Evolutionary conservation across 2,329 filamentous ascomycete species (phyloP), one percentile per base, ranked within the genome.

Genomic region (Emergomyces orientalis): DNA sequence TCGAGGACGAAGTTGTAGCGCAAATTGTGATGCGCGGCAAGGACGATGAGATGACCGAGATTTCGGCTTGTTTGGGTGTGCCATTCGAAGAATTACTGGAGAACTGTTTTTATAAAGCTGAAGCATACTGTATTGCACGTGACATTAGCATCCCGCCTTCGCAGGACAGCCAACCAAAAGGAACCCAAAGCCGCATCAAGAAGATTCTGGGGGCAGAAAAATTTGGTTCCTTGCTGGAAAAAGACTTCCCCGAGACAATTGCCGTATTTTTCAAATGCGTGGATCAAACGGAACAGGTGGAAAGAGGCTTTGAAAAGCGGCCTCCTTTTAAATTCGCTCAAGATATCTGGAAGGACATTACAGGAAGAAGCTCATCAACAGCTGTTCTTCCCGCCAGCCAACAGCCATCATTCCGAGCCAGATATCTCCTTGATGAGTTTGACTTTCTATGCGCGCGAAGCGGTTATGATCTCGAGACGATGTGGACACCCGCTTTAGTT

Each of bases 351-450:
- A 77, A 79, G 19, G 81, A 84, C 34, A 96, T 99, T 71, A 87
- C 86, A 66, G 75, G 73, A 2, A 86, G 87, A 66, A 85, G 88
- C 37, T 80, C 86, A 66, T 91, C 91, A 0, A 77, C 79, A 1
- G 81, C 84, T 34, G 75, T 78, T 14, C 78, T 97, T 8, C 88
- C 91, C 2, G 80, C 87, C 13, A 90, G 88, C 62, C 91, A 96
- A 68, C 92, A 97, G 69, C 94, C 94, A 2, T 87, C 86, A 61
- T 97, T 97, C 76, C 88, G 84, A 67, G 87, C 88, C 34, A 91
- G 87, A 67, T 89, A 88, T 69, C 80, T 99, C 3, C 79, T 88
- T 13, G 84, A 88, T 65, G 86, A 94, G 70, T 81, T 97, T 27
- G 82, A 88, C 17, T 85, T 91, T 63, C 77, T 97, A n/a, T 95